phyloP scores from a whole-genome alignment of 441 rosid genomes.

The Jatropha podagrica region DNA sequence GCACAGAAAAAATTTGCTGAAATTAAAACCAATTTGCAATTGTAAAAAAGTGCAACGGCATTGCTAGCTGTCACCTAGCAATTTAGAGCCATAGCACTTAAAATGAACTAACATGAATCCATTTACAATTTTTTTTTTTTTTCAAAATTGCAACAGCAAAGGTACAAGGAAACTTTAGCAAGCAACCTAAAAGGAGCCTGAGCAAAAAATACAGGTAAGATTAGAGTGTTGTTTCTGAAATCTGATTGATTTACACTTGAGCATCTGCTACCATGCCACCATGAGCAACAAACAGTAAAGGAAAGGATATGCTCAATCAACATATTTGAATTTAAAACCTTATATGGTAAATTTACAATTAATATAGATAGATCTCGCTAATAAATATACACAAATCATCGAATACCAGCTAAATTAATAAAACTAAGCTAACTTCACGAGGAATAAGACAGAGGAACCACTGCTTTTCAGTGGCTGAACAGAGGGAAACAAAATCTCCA shows the following conservation, averaged over 20 bases:
- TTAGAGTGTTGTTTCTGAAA: neutral
- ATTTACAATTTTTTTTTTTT: too few relatives aligned
- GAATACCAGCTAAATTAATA: constrained; percentile 23
- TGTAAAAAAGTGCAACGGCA: too few relatives aligned
- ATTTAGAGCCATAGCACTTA: too few relatives aligned
- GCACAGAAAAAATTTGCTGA: too few relatives aligned
- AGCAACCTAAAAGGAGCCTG: too few relatives aligned
- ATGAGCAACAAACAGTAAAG: neutral
- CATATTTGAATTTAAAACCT: constrained; percentile 14
- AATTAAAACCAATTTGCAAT: too few relatives aligned
- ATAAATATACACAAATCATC: constrained; percentile 36
- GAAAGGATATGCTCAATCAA: constrained; percentile 11
- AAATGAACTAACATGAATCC: too few relatives aligned
- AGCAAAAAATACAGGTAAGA: too few relatives aligned
- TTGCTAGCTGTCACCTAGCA: too few relatives aligned
- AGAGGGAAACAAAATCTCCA: constrained; percentile 14
- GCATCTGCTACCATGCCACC: neutral
- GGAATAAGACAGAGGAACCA: constrained; percentile 17
- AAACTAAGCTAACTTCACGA: constrained; percentile 12
- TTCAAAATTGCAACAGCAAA: too few relatives aligned
- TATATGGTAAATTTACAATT: constrained; percentile 32
- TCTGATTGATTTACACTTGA: constrained; percentile 6
- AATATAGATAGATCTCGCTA: constrained; percentile 19
- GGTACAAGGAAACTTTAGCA: too few relatives aligned
- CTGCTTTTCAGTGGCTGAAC: constrained; percentile 14